phyloP scores from a whole-genome alignment of 1,139 yeast genomes.

The Debaryomycetaceae sp. region DNA sequence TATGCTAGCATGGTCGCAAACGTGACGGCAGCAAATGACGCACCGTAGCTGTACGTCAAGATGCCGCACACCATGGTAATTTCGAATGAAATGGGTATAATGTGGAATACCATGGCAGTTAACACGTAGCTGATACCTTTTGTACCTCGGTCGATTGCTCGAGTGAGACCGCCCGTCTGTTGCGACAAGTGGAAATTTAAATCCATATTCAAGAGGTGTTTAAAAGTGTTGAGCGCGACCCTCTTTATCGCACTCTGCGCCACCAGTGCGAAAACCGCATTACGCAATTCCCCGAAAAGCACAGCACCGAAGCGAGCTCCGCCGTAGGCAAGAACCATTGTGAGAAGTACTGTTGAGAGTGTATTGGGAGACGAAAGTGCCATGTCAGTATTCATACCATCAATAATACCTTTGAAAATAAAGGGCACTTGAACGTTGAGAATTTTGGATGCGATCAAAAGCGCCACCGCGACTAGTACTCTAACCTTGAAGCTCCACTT shows the following conservation, averaged over 20 bases:
- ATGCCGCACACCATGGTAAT: constrained; percentile 90
- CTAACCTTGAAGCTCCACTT: constrained; percentile 61
- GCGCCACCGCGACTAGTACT: constrained; percentile 61
- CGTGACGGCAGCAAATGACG: constrained; percentile 82
- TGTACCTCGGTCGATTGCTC: constrained; percentile 97
- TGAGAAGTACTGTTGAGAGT: constrained; percentile 51
- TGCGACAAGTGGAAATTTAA: constrained; percentile 80
- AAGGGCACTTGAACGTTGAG: constrained; percentile 94
- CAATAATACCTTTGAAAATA: constrained; percentile 80
- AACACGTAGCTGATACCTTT: constrained; percentile 91
- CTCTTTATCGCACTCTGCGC: constrained; percentile 90
- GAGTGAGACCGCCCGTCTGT: constrained; percentile 91
- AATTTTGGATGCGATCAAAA: constrained; percentile 70
- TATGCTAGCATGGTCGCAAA: constrained; percentile 80
- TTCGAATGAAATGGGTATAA: constrained; percentile 85
- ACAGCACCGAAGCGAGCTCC: constrained; percentile 92
- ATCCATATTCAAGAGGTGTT: constrained; percentile 74
- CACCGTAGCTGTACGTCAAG: constrained; percentile 84
- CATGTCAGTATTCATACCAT: constrained; percentile 92
- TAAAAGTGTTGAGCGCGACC: constrained; percentile 82
- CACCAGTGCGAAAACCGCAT: constrained; percentile 91
- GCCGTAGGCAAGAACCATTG: constrained; percentile 82
- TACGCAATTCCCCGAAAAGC: constrained; percentile 83
- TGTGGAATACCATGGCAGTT: constrained; percentile 94
- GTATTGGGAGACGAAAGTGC: constrained; percentile 49